A percentile compares a stretch with the other conserved stretches of the same genome.
Conservation (phyloP, 2,329 filamentous ascomycete genomes). For the Pseudogymnoascus sp. region DNA sequence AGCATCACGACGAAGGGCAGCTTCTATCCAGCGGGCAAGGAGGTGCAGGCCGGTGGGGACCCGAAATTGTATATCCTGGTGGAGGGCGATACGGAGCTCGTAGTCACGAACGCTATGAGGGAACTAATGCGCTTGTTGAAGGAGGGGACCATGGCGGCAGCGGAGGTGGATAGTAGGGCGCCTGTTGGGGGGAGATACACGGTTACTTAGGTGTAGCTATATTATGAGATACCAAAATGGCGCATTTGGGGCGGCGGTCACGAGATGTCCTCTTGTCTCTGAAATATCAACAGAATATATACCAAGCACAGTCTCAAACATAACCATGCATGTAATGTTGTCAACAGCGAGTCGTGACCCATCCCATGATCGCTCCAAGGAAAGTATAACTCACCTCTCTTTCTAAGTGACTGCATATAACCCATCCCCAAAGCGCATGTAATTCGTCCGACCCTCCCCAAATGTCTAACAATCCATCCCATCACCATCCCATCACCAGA, state of each 20-base stretch:
- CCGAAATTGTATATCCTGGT: slow-evolving; percentile 98
- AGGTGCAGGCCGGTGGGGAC: slow-evolving; percentile 62
- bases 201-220: slow-evolving; percentile 50
- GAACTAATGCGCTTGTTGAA: slow-evolving; percentile 81
- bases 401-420: not conserved
- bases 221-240: slow-evolving; percentile 5
- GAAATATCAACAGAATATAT: not conserved
- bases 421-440: too few relatives aligned
- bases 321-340: not conserved
- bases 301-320: not conserved
- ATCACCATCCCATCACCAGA: not conserved
- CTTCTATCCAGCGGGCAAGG: slow-evolving; percentile 76
- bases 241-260: not conserved
- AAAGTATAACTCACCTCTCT: not conserved
- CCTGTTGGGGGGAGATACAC: slow-evolving; percentile 77
- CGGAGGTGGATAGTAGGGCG: slow-evolving; percentile 73
- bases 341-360: not conserved
- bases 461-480: not conserved
- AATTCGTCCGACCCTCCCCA: not conserved
- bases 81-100: slow-evolving; percentile 90
- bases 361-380: not conserved
- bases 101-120: slow-evolving; percentile 81
- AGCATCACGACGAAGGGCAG: slow-evolving; percentile 96
- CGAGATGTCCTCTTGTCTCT: not conserved
- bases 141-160: slow-evolving; percentile 83